Evolutionary conservation across 2,329 filamentous ascomycete species (phyloP).

Genomic region (Hypoxylon sp.): DNA sequence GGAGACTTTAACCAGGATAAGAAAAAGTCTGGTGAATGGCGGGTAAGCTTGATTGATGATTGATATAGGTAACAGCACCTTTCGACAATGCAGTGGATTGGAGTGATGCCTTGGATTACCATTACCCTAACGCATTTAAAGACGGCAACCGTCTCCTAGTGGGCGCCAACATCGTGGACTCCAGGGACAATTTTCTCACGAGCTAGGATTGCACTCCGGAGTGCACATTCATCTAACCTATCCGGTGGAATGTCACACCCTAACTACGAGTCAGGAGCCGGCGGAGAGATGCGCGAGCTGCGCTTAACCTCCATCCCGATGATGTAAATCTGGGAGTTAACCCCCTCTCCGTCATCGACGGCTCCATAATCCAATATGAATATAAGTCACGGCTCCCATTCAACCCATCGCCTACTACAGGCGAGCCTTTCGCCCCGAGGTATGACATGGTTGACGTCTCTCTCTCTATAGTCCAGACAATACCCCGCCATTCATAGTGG

Average conservation of each 20-base stretch:
- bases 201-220: constrained; percentile 55
- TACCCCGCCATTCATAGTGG: too few relatives aligned
- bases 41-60: too few relatives aligned
- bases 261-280: constrained; percentile 50
- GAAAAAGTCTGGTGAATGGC: too few relatives aligned
- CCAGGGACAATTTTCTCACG: constrained; percentile 49
- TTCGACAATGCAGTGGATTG: constrained; percentile 49
- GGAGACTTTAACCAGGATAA: too few relatives aligned
- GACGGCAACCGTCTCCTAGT: constrained; percentile 54
- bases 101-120: constrained; percentile 52
- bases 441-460: constrained; percentile 58
- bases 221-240: constrained; percentile 55
- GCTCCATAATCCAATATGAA: constrained; percentile 41
- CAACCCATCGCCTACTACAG: constrained; percentile 52
- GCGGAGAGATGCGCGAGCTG: constrained; percentile 55
- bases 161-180: constrained; percentile 54
- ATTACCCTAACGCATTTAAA: constrained; percentile 59
- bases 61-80: too few relatives aligned
- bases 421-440: constrained; percentile 47
- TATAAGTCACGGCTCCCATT: constrained; percentile 57
- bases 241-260: constrained; percentile 53
- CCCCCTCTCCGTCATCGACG: constrained; percentile 53
- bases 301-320: constrained; percentile 61
- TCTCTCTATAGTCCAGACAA: constrained; percentile 47
- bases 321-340: constrained; percentile 58